Evolutionary conservation across 768 basidiomycete genomes (phyloP), one percentile per base, ranked within the genome.

Genomic region (Agaricus bisporus): DNA sequence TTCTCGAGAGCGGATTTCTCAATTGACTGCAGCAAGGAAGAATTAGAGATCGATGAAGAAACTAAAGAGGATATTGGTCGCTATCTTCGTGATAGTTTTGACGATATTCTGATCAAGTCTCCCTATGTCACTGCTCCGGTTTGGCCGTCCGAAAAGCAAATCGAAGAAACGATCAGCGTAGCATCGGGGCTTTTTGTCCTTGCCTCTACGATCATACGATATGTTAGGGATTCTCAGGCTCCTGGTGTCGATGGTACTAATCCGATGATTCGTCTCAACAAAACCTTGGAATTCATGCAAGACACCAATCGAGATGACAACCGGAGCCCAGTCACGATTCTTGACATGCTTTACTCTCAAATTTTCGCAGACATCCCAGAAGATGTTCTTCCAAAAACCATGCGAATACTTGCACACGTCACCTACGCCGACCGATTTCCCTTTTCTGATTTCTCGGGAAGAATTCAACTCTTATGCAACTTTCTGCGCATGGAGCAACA

Each of bases 311-410:
- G 20, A n/a, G 8, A 41, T 25, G 48, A 7, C 11, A 26, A 12
- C 7, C 12, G 26, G 14, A 55, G 37, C 18, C 54, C 47, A 6
- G 42, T 55, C 18, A 41, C 18, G n/a, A 20, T 35, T 8, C 52
- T 54, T n/a, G 52, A 54, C 22, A 18, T 42, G 10, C 35, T 54
- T 22, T 54, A 54, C n/a, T 37, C 44, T 9, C 35, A 22, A 6
- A 54, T 54, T 14, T 36, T 54, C n/a, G 15, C 28, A 15, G 26
- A 47, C 12, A 25, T 47, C 8, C 45, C 45, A 10, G 15, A 15
- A 7, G 25, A 8, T 9, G 8, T 14, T 14, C 11, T 47, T 14
- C 26, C 45, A 12, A 29, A 11, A n/a, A 47, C 22, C 15, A 26
- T 15, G 32, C 25, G 45, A 15, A 28, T 47, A 26, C 28, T 47